These are phyloP conservation scores for Vaccinium macrocarpon DNA, from an alignment of 148 eudicot species.

Conservation along the genomic window DNA sequence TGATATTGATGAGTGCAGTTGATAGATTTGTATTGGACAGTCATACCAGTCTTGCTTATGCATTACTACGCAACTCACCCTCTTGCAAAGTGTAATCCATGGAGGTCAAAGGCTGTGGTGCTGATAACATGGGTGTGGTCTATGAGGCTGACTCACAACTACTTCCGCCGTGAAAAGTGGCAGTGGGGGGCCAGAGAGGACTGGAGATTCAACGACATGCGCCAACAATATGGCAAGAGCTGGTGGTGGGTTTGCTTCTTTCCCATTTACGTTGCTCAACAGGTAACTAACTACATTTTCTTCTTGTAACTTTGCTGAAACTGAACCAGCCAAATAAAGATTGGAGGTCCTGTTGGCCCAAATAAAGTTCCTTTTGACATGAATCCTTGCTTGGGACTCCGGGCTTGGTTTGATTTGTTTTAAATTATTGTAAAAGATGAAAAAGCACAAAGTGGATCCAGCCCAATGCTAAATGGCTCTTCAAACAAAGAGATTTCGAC, in stretches of 20 bases:
- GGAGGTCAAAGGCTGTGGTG: constrained; percentile 65
- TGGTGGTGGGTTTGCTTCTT: constrained; percentile 99
- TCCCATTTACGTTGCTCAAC: constrained; percentile 73
- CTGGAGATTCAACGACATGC: constrained; percentile 85
- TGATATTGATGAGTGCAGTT: constrained; percentile 42
- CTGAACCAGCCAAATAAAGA: neutral
- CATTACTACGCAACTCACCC: constrained; percentile 79
- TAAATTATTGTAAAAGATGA: too few relatives aligned
- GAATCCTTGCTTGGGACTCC: too few relatives aligned
- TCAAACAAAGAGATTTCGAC: neutral
- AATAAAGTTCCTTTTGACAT: neutral
- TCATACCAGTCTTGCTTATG: constrained; percentile 64
- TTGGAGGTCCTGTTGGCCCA: neutral
- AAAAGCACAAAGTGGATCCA: too few relatives aligned
- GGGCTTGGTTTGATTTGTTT: too few relatives aligned
- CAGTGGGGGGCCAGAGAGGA: constrained; percentile 92
- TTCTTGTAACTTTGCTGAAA: neutral
- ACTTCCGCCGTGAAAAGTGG: constrained; percentile 91
- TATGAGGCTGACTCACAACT: constrained; percentile 72
- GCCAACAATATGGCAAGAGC: constrained; percentile 50
- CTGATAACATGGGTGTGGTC: constrained; percentile 77
- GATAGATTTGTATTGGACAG: constrained; percentile 94
- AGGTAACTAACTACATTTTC: constrained; percentile 34
- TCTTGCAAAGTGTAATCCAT: constrained; percentile 33
- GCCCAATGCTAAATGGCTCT: too few relatives aligned